Evolutionary conservation across 192 early-diverging fungal species (phyloP).

Genomic region (Podila epigama): DNA sequence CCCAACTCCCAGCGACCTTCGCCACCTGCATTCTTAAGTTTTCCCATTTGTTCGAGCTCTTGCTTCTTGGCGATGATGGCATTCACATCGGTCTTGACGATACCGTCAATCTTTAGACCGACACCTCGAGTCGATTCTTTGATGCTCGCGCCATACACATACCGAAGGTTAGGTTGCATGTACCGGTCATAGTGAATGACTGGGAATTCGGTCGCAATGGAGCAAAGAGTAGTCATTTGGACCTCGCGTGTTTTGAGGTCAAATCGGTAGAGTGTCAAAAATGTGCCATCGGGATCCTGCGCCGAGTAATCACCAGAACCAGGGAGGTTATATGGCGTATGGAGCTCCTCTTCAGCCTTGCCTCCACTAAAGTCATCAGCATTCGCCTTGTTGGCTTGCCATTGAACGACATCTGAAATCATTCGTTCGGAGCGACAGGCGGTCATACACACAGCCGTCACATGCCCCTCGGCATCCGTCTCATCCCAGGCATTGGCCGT

Average conservation of each 20-base stretch:
- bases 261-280: conserved; percentile 30
- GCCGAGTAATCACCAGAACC: conserved; percentile 19
- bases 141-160: conserved; percentile 18
- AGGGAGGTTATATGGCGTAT: conserved; percentile 3
- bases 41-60: not conserved
- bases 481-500: conserved; percentile 45
- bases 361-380: conserved; percentile 19
- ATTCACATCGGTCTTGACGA: conserved; percentile 19
- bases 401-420: conserved; percentile 20
- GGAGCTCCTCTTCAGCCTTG: conserved; percentile 21
- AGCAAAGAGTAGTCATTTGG: conserved; percentile 27
- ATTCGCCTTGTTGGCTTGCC: conserved; percentile 17
- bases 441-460: conserved; percentile 33
- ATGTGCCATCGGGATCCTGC: conserved; percentile 32
- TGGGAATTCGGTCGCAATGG: conserved; percentile 16
- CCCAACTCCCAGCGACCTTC: conserved; percentile 33
- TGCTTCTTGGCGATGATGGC: conserved; percentile 14
- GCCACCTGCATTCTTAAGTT: conserved; percentile 8
- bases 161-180: conserved; percentile 20
- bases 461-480: conserved; percentile 20
- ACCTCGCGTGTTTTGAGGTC: conserved; percentile 29
- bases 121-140: not conserved
- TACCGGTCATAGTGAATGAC: conserved; percentile 25
- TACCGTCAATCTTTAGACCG: conserved; percentile 19
- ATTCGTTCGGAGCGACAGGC: conserved; percentile 29